These are phyloP conservation scores for Entomortierella lignicola DNA, from an alignment of 192 early-diverging fungal genomes.

Conservation along the genomic window DNA sequence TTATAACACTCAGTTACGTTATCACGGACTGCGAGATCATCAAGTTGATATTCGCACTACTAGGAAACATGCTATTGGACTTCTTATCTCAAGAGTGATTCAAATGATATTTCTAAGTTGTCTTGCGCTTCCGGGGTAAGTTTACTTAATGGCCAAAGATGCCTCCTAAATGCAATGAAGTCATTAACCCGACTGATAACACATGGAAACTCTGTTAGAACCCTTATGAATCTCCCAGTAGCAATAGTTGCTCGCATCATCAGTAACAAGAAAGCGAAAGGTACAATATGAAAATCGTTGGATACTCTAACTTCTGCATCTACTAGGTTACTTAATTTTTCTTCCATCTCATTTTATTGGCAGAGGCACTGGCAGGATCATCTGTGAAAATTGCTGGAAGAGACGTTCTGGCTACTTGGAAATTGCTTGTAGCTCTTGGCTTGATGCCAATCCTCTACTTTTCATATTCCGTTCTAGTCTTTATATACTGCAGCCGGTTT, in stretches of 20 bases:
- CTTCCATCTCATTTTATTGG: no score
- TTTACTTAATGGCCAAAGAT: no score
- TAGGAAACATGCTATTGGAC: conserved; percentile 70
- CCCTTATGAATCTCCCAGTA: conserved; percentile 66
- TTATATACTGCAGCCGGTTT: conserved; percentile 59
- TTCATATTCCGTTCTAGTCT: conserved; percentile 73
- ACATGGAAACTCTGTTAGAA: background rate
- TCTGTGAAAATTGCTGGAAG: conserved; percentile 94
- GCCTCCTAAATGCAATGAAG: no score
- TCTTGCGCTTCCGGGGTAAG: conserved; percentile 80
- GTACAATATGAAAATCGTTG: no score
- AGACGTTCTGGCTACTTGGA: conserved; percentile 98
- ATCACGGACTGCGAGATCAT: conserved; percentile 95
- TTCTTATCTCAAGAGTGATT: conserved; percentile 76
- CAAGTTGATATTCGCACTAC: conserved; percentile 89
- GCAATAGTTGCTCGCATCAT: conserved; percentile 66
- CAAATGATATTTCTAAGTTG: conserved; percentile 79
- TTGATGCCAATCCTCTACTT: conserved; percentile 82
- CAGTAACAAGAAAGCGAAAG: conserved; percentile 62
- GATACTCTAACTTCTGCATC: no score
- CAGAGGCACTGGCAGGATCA: conserved; percentile 86
- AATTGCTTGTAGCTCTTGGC: conserved; percentile 81
- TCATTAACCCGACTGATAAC: no score
- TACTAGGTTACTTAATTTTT: no score
- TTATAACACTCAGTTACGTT: conserved; percentile 90